Conservation (phyloP, 495 filamentous ascomycete species). For the Penicillium flavigenum region DNA sequence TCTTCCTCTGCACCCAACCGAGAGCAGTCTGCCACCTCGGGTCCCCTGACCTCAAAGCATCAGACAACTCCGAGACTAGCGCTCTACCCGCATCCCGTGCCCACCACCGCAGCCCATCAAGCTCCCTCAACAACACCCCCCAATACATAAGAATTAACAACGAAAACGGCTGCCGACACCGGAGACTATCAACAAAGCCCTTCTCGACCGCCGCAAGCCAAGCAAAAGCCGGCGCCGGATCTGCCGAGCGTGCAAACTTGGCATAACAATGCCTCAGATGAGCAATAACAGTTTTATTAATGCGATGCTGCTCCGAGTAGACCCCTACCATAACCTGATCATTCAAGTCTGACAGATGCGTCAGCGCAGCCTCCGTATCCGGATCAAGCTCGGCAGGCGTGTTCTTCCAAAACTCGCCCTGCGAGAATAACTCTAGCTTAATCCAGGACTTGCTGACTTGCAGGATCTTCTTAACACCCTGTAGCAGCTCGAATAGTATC, state of each 20-base stretch:
- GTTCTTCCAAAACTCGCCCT: conserved; percentile 21
- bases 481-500: conserved; percentile 30
- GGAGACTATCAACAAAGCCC: conserved; percentile 26
- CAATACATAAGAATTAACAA: conserved; percentile 34
- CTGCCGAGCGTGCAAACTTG: conserved; percentile 19
- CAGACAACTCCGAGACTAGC: conserved; percentile 26
- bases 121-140: conserved; percentile 27
- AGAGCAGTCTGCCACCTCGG: conserved; percentile 25
- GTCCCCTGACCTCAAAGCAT: conserved; percentile 10
- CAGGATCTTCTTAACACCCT: conserved; percentile 33
- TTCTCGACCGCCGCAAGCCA: conserved; percentile 33
- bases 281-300: conserved; percentile 26
- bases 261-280: conserved; percentile 28
- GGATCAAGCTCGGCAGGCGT: conserved; percentile 16
- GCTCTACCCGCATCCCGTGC: conserved; percentile 26
- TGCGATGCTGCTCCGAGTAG: conserved; percentile 17
- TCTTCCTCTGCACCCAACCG: conserved; percentile 23
- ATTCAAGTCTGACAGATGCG: conserved; percentile 22
- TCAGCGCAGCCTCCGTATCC: conserved; percentile 20
- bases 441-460: conserved; percentile 27
- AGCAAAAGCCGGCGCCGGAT: conserved; percentile 29
- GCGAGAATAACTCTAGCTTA: conserved; percentile 24
- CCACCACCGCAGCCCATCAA: conserved; percentile 33
- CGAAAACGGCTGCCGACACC: conserved; percentile 24
- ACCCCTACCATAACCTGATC: conserved; percentile 13